Evolutionary conservation across 1,284 basidiomycete species (phyloP).

Genomic region (Cutaneotrichosporon sp.): DNA sequence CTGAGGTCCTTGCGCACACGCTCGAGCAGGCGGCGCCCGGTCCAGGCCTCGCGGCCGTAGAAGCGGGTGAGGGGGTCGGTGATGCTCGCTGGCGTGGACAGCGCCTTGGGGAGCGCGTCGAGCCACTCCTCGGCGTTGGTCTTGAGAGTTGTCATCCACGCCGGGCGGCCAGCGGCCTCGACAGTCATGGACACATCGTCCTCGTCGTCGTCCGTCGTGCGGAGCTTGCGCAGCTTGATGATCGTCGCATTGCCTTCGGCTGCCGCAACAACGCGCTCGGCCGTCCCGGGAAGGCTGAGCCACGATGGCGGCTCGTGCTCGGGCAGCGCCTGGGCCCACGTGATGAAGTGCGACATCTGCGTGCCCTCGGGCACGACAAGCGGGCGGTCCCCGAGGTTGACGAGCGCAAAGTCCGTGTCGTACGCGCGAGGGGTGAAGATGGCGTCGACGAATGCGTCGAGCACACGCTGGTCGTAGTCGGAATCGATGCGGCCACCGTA

Average conservation of each 20-base stretch:
- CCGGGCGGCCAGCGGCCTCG: constrained; percentile 72
- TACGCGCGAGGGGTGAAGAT: constrained; percentile 85
- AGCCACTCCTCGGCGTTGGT: constrained; percentile 83
- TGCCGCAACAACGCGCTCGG: constrained; percentile 85
- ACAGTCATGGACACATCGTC: constrained; percentile 60
- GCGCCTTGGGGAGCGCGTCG: constrained; percentile 61
- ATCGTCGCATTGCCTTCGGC: constrained; percentile 87
- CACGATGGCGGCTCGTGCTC: constrained; percentile 90
- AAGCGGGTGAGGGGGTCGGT: constrained; percentile 79
- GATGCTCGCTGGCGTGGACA: constrained; percentile 26
- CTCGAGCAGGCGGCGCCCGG: constrained; percentile 72
- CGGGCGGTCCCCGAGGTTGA: constrained; percentile 60
- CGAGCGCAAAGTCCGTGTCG: constrained; percentile 86
- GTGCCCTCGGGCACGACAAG: constrained; percentile 84
- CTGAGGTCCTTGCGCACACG: constrained; percentile 77
- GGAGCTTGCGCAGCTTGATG: constrained; percentile 86
- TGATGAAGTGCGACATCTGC: constrained; percentile 81
- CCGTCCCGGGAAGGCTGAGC: constrained; percentile 85
- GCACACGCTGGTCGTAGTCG: constrained; percentile 86
- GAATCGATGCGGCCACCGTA: constrained; percentile 93
- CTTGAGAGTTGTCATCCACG: constrained; percentile 85
- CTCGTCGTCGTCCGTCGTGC: constrained; percentile 84
- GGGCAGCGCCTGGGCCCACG: constrained; percentile 82
- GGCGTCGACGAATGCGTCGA: constrained; percentile 87
- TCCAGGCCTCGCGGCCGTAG: constrained; percentile 82